Base-by-base conservation (phyloP, 1,284 basidiomycete species). In the Lentinula novae-zelandiae region DNA sequence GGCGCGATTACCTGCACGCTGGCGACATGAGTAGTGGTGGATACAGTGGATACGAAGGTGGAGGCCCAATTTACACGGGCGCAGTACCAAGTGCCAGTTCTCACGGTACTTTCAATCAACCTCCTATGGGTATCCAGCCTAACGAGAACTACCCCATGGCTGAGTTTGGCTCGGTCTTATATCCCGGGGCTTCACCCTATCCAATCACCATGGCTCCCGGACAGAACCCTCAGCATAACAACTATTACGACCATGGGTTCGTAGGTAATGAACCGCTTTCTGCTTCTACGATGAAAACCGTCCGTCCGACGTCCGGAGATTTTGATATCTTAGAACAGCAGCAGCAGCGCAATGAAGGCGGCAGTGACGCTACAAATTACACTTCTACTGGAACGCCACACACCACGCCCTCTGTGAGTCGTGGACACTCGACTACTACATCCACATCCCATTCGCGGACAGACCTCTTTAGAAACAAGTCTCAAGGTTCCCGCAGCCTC, bases 401-500 rank as follows among this genome's bases (percentile, higher is more conserved):
- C 39, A 46, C 44, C 17, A 46, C 44, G 9, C 51, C 51, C 33
- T 22, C 34, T 13, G 12, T 36, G 10, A 34, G 36, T n/a, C 51
- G 51, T 54, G 53, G 53, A 27, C 39, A 54, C 20, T 54, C 53
- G 15, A 42, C 39, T 9, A 42, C 42, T 8, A 54, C 53, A 12
- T 46, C 54, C 10, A 15, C 39, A 6, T 39, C 57, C 4, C 49
- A 58, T 10, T 58, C 57, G 15, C 57, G 31, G 17, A 44, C 22
- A 15, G 57, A 17, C 31, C 57, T 58, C 7, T 50, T 33, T 51
- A 38, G 57, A 22, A 36, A 44, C 17, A 52, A 58, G 27, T 58
- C 57, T 6, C 57, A 58, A 42, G 57, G 57, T 36, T 58, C 57
- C 40, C 57, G 38, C 9, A 58, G 57, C 38, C 57, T 58, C 5